These are phyloP conservation scores for Penicillium sp. DNA, from an alignment of 2,329 filamentous ascomycete species.

Conservation along the genomic window DNA sequence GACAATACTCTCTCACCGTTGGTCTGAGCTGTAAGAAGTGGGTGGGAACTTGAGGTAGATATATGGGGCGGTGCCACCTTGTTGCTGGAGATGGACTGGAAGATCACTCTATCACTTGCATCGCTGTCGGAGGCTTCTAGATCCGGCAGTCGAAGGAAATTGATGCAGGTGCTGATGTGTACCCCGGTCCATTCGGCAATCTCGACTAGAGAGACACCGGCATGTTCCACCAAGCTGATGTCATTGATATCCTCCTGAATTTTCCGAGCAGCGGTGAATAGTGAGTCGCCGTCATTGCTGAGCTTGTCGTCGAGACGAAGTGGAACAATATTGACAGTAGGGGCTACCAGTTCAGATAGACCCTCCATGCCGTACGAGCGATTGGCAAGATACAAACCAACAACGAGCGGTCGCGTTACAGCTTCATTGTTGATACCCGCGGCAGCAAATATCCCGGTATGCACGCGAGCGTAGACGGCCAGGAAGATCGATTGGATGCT, in stretches of 20 bases:
- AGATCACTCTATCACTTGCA: constrained; percentile 2
- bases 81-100: constrained; percentile 19
- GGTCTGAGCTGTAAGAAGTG: constrained; percentile 4
- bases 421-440: constrained; percentile 12
- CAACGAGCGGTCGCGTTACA: constrained; percentile 52
- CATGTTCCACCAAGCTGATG: constrained; percentile 61
- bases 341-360: constrained; percentile 59
- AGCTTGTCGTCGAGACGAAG: constrained; percentile 57
- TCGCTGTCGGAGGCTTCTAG: constrained; percentile 19
- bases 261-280: constrained; percentile 58
- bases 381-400: constrained; percentile 86
- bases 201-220: constrained; percentile 68
- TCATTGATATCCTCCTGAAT: constrained; percentile 70
- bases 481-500: constrained; percentile 76
- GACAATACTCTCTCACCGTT: constrained; percentile 20
- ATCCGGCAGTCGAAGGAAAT: constrained; percentile 69
- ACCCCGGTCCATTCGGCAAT: constrained; percentile 76
- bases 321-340: constrained; percentile 80
- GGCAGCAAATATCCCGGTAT: constrained; percentile 36
- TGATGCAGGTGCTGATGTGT: constrained; percentile 73
- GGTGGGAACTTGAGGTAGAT: not conserved
- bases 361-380: constrained; percentile 59
- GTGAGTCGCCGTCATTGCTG: constrained; percentile 25
- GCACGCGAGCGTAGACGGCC: constrained; percentile 66
- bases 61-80: constrained; percentile 13